phyloP scores from a whole-genome alignment of 2,329 filamentous ascomycete species.

The Xylariaceae sp. region DNA sequence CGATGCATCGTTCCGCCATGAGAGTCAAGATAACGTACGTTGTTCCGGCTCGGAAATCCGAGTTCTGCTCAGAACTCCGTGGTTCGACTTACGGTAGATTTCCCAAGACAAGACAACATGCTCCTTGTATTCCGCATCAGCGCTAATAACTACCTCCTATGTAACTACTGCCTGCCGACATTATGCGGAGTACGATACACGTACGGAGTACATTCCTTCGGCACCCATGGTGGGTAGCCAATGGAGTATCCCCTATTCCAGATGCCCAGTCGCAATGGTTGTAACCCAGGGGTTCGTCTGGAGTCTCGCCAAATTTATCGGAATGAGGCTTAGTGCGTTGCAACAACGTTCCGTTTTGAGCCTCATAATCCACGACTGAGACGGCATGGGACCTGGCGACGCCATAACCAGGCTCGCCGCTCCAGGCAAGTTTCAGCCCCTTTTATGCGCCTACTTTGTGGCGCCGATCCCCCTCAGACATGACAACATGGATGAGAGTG shows the following conservation, averaged over 20 bases:
- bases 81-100: neutral
- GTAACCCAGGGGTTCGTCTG: slow-evolving; percentile 17
- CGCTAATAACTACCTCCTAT: neutral
- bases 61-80: neutral
- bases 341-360: slow-evolving; percentile 13
- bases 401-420: neutral
- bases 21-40: neutral
- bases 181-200: too few relatives aligned
- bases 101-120: neutral
- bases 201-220: neutral
- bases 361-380: slow-evolving; percentile 17
- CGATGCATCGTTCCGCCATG: neutral
- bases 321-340: slow-evolving; percentile 35
- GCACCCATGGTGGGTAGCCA: slow-evolving; percentile 9
- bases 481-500: neutral
- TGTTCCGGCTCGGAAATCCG: neutral
- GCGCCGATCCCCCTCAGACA: neutral
- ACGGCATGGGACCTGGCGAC: neutral
- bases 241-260: slow-evolving; percentile 13
- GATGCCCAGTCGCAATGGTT: neutral
- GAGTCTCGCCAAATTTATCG: slow-evolving; percentile 37
- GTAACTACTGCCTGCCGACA: neutral
- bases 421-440: neutral
- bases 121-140: neutral
- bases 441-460: neutral